These are phyloP conservation scores for Gaillardinia entomophila DNA, from an alignment of 805 yeast species.

Conservation along the genomic window DNA sequence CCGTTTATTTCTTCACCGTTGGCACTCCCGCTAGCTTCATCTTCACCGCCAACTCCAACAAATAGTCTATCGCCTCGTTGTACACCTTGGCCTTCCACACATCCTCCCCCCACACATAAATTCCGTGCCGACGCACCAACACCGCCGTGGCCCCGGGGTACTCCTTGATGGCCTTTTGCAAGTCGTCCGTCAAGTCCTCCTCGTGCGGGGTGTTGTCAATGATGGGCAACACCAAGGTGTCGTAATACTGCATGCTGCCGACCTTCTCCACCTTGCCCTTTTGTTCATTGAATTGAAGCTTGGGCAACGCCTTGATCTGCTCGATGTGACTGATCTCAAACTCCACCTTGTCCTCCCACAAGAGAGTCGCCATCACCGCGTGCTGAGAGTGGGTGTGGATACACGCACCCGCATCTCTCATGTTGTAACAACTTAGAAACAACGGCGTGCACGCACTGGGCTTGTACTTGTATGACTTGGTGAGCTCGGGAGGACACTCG, in stretches of 20 bases:
- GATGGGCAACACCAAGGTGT: conserved; percentile 78
- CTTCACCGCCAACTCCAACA: conserved; percentile 77
- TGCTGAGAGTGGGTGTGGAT: conserved; percentile 91
- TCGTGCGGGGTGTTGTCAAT: conserved; percentile 89
- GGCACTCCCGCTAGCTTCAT: conserved; percentile 71
- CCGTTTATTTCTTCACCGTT: conserved; percentile 20
- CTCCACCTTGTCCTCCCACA: conserved; percentile 56
- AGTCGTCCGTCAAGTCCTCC: conserved; percentile 66
- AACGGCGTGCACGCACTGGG: conserved; percentile 95
- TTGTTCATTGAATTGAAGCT: conserved; percentile 22
- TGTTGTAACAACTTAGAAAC: conserved; percentile 64
- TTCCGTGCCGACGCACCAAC: conserved; percentile 87
- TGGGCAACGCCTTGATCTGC: conserved; percentile 89
- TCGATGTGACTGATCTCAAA: conserved; percentile 78
- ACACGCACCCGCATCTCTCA: conserved; percentile 81
- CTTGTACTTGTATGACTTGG: conserved; percentile 46
- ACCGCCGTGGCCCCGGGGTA: conserved; percentile 84
- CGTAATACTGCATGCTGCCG: conserved; percentile 68
- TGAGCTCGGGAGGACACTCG: conserved; percentile 30
- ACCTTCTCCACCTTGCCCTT: conserved; percentile 44
- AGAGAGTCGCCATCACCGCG: conserved; percentile 74
- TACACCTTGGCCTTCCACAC: conserved; percentile 91
- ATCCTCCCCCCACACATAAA: conserved; percentile 93
- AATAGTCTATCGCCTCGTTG: conserved; percentile 89
- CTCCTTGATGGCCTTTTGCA: conserved; percentile 56